Base-by-base conservation (phyloP, 2,329 filamentous ascomycete genomes). In the Colletotrichum abscissum region DNA sequence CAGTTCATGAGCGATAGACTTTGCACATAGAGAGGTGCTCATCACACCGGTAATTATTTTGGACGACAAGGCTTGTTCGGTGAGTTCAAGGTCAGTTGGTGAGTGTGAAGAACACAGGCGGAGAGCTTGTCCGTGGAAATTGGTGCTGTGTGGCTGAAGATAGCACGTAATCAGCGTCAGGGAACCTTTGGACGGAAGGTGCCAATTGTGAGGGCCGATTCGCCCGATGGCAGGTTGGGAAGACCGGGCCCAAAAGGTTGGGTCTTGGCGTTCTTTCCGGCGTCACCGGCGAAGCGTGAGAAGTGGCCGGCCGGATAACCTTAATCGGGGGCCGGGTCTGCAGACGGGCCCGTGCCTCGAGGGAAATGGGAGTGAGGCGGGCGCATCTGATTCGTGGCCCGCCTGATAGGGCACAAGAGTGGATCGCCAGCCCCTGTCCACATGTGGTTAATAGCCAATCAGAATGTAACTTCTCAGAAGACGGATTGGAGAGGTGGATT, bases 321-420 rank as follows among this genome's bases (percentile, higher is more conserved):
- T 69, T 64, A 69, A 69, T 59, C 58, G 66, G 58, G 52, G 30
- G 59, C 69, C 69, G 49, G 69, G 67, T 28, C 22, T 63, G 26
- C 63, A 9, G 5, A 5, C 2, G 30, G 55, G 62, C 24, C 55
- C 62, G 67, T 70, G 67, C 67, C 3, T 19, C 2, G 1, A 14
- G 8, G 14, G 26, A 19, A 9, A 9, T 33, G 5, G 46, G 22
- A 63, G 19, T 49, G 58, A 42, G 33, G 58, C 58, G 28, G 46
- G 58, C 66, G 46, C 30, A 54, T 55, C 30, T 56, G 66, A 55
- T 63, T 68, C 46, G 66, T 54, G 30, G 46, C 14, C 26, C 22
- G 46, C 7, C 42, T 28, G 66, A 63, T 42, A 63, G 30, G 46
- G 57, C 30, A 38, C 28, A n/a, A 9, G 26, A 11, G 42, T 54